phyloP scores from a whole-genome alignment of 2,329 filamentous ascomycete genomes.

The Pseudocercospora pini-densiflorae region DNA sequence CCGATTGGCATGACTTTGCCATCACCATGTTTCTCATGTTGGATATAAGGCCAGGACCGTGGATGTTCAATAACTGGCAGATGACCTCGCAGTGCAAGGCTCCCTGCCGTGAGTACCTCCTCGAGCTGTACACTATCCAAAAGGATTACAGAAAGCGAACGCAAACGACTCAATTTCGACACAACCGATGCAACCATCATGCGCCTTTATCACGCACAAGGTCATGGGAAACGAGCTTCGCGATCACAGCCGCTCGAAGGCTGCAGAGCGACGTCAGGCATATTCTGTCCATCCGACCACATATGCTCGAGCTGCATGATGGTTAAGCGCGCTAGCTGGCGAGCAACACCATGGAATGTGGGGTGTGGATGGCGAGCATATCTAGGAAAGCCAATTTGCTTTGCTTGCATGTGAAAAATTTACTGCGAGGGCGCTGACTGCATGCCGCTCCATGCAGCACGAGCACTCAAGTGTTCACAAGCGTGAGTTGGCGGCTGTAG shows the following conservation, averaged over 20 bases:
- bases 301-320: background rate
- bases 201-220: background rate
- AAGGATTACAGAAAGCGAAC: too few relatives aligned
- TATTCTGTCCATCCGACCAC: background rate
- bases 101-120: too few relatives aligned
- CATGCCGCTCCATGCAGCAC: background rate
- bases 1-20: too few relatives aligned
- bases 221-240: background rate
- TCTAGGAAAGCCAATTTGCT: background rate
- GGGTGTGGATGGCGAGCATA: constrained; percentile 3
- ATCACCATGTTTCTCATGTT: too few relatives aligned
- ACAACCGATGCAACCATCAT: background rate
- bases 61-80: too few relatives aligned
- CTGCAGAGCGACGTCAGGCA: constrained; percentile 2
- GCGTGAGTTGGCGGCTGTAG: background rate
- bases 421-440: background rate
- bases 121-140: too few relatives aligned
- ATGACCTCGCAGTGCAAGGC: too few relatives aligned
- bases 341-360: background rate
- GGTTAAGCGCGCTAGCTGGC: background rate
- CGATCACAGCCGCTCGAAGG: background rate
- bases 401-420: background rate
- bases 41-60: too few relatives aligned
- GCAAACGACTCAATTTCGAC: background rate
- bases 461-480: background rate